Conservation (phyloP, 176 grass and related monocot species). For the Zoysia japonica region DNA sequence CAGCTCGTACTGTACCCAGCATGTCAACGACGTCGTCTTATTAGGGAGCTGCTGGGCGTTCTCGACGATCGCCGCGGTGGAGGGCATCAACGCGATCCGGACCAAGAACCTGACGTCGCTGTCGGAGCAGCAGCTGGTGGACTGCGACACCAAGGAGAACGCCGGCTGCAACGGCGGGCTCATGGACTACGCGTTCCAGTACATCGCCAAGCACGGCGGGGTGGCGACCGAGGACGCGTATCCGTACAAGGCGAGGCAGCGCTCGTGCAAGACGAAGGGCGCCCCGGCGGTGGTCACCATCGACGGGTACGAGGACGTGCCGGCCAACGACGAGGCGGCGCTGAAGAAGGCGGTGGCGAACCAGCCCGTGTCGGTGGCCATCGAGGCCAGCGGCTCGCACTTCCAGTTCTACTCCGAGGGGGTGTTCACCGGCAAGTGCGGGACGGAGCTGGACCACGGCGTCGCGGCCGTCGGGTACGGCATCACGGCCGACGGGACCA, state of each 20-base stretch:
- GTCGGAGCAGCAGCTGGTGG: conserved; percentile 72
- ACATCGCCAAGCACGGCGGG: conserved; percentile 61
- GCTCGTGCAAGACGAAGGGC: conserved; percentile 22
- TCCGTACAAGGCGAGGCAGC: conserved; percentile 43
- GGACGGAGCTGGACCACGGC: conserved; percentile 54
- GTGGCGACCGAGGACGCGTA: conserved; percentile 39
- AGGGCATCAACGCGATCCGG: conserved; percentile 67
- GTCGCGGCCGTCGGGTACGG: conserved; percentile 58
- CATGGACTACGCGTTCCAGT: conserved; percentile 69
- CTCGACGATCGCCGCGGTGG: conserved; percentile 61
- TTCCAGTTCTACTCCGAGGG: conserved; percentile 70
- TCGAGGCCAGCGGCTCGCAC: conserved; percentile 55
- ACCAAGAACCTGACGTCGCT: conserved; percentile 53
- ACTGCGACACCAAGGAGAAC: conserved; percentile 65
- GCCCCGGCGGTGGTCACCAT: conserved; percentile 18
- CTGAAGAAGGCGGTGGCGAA: conserved; percentile 54
- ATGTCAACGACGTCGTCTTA: background rate
- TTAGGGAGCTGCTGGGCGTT: conserved; percentile 71
- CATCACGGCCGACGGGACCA: conserved; percentile 34
- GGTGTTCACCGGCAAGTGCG: conserved; percentile 48
- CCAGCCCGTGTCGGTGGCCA: conserved; percentile 61
- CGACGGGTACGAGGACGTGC: conserved; percentile 55
- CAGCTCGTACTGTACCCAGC: background rate
- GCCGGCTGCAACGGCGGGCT: conserved; percentile 60
- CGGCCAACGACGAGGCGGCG: conserved; percentile 49